A percentile compares a stretch with the other conserved stretches of the same genome.
Conservation (phyloP, 2,329 filamentous ascomycete species). For the Hortaea werneckii region DNA sequence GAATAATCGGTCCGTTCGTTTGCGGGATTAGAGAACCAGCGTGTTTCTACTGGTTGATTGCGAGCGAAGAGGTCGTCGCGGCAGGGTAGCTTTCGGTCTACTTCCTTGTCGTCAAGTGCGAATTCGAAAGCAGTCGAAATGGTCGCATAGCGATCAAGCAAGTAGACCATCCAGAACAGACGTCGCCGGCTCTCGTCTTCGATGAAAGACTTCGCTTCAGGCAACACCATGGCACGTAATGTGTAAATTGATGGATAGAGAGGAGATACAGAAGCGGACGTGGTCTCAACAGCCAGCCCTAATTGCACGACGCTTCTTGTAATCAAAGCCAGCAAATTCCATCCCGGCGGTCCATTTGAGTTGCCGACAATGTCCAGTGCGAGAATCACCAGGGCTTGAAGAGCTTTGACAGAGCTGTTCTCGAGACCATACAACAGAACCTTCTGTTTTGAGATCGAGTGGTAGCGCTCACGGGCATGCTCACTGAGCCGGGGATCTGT, state of each 20-base stretch:
- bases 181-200: slow-evolving; percentile 79
- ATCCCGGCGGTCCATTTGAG: slow-evolving; percentile 82
- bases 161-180: slow-evolving; percentile 89
- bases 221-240: slow-evolving; percentile 70
- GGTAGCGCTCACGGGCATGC: slow-evolving; percentile 62
- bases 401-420: slow-evolving; percentile 76
- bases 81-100: slow-evolving; percentile 77
- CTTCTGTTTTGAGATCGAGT: slow-evolving; percentile 71
- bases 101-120: slow-evolving; percentile 77
- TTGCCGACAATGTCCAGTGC: slow-evolving; percentile 75
- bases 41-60: slow-evolving; percentile 73
- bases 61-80: slow-evolving; percentile 77
- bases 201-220: slow-evolving; percentile 74
- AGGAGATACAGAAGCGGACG: slow-evolving; percentile 67
- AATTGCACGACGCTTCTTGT: slow-evolving; percentile 82
- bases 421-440: slow-evolving; percentile 82
- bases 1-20: slow-evolving; percentile 43
- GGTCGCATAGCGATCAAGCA: slow-evolving; percentile 82
- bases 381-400: slow-evolving; percentile 80
- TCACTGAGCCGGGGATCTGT: slow-evolving; percentile 64
- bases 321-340: slow-evolving; percentile 84
- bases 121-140: slow-evolving; percentile 89
- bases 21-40: slow-evolving; percentile 56
- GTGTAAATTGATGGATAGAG: slow-evolving; percentile 82
- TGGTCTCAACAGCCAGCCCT: slow-evolving; percentile 72